Conservation (phyloP, 345 rosid species). For the Eucalyptus regnans region DNA sequence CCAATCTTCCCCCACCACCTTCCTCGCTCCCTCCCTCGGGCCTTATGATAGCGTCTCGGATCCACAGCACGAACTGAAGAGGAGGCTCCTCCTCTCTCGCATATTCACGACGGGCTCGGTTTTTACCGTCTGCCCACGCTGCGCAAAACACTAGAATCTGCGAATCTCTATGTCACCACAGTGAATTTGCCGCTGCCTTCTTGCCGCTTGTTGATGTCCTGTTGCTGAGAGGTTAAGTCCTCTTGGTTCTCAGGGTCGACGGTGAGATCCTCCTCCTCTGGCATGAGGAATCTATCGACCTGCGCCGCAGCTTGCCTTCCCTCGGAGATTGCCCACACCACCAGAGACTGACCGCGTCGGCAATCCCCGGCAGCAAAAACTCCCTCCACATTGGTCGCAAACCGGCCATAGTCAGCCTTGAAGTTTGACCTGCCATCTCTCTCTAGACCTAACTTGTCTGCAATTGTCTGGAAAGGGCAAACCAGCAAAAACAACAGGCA, state of each 20-base stretch:
- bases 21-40: neutral
- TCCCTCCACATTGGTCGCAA: constrained; percentile 71
- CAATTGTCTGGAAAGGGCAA: constrained; percentile 30
- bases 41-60: neutral
- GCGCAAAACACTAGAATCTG: neutral
- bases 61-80: neutral
- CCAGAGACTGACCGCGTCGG: constrained; percentile 91
- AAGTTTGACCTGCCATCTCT: constrained; percentile 76
- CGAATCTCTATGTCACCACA: constrained; percentile 14
- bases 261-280: constrained; percentile 8
- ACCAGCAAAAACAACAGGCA: neutral
- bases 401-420: constrained; percentile 92
- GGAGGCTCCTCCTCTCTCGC: neutral
- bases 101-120: neutral
- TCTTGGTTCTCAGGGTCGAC: neutral
- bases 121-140: neutral
- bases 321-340: constrained; percentile 98
- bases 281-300: constrained; percentile 56
- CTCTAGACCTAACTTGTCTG: constrained; percentile 85
- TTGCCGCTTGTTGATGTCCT: constrained; percentile 9
- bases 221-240: constrained; percentile 13
- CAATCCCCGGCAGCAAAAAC: constrained; percentile 98
- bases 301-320: constrained; percentile 94
- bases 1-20: neutral
- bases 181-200: constrained; percentile 21